Evolutionary conservation across 768 basidiomycete genomes (phyloP).

Genomic region (Tephrocybe sp.): DNA sequence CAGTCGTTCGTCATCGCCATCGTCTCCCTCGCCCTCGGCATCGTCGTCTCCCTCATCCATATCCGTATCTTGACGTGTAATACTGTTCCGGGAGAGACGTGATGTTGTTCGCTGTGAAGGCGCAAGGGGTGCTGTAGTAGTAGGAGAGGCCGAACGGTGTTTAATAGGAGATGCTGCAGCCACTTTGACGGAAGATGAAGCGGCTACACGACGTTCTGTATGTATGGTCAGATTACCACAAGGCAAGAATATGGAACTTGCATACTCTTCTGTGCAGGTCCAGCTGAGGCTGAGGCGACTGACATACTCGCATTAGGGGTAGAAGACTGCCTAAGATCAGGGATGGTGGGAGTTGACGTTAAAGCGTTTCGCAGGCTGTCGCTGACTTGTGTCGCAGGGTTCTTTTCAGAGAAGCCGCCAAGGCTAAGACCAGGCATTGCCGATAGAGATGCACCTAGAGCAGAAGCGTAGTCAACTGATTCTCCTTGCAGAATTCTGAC

Average conservation of each 20-base stretch:
- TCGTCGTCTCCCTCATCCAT: conserved; percentile 43
- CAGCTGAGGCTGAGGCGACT: conserved; percentile 19
- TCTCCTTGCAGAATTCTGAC: conserved; percentile 51
- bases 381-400: conserved; percentile 38
- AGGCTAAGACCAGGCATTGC: conserved; percentile 7
- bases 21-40: conserved; percentile 39
- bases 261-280: conserved; percentile 43
- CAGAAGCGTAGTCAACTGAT: conserved; percentile 29
- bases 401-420: conserved; percentile 10
- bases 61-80: conserved; percentile 31
- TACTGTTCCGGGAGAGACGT: conserved; percentile 45
- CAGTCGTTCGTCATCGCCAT: conserved; percentile 46
- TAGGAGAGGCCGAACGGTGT: conserved; percentile 45
- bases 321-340: conserved; percentile 25
- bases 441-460: conserved; percentile 15
- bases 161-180: conserved; percentile 35
- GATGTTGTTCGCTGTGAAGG: conserved; percentile 39
- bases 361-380: conserved; percentile 45
- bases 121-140: conserved; percentile 28
- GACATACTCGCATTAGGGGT: conserved; percentile 20
- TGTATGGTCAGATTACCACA: background rate
- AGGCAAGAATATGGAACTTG: background rate
- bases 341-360: conserved; percentile 28
- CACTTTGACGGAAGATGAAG: conserved; percentile 46
- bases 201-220: conserved; percentile 42